Percentiles rank a stretch among this genome's conserved stretches.
Conservation (phyloP, 306 rosid genomes). For the Hippophae tibetana region DNA sequence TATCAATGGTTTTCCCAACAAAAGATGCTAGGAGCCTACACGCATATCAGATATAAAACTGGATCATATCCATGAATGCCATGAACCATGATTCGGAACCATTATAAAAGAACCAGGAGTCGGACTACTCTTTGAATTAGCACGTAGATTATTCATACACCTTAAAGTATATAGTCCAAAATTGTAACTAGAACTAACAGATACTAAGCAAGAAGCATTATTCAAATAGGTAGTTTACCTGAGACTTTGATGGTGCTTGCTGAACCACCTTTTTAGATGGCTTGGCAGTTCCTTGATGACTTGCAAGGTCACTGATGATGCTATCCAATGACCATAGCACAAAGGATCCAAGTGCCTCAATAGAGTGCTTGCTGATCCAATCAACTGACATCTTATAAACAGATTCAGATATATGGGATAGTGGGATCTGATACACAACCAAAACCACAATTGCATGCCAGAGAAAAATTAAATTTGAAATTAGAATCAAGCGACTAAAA, state of each 20-base stretch:
- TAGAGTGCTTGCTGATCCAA: slow-evolving; percentile 48
- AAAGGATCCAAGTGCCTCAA: slow-evolving; percentile 54
- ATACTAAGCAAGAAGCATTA: neutral
- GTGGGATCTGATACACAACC: slow-evolving; percentile 45
- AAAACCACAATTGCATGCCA: slow-evolving; percentile 3
- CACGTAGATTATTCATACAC: too few relatives aligned
- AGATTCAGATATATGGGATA: slow-evolving; percentile 45
- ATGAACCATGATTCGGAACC: too few relatives aligned
- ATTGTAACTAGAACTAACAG: neutral
- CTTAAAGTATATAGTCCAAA: too few relatives aligned
- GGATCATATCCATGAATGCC: too few relatives aligned
- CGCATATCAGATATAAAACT: too few relatives aligned
- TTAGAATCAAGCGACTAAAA: neutral
- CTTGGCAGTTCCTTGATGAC: slow-evolving; percentile 47
- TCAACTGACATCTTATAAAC: slow-evolving; percentile 49
- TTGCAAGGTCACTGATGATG: slow-evolving; percentile 46
- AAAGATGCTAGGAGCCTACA: too few relatives aligned
- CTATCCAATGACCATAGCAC: slow-evolving; percentile 57
- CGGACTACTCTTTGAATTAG: too few relatives aligned
- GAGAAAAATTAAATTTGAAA: neutral
- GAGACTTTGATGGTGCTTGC: slow-evolving; percentile 53
- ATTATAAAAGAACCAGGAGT: too few relatives aligned
- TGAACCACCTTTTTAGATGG: slow-evolving; percentile 53
- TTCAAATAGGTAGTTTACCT: slow-evolving; percentile 30
- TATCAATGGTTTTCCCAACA: too few relatives aligned